A percentile compares a stretch with the other conserved stretches of the same genome.
Conservation (phyloP, 2,329 filamentous ascomycete genomes). For the Plenodomus biglobosus region DNA sequence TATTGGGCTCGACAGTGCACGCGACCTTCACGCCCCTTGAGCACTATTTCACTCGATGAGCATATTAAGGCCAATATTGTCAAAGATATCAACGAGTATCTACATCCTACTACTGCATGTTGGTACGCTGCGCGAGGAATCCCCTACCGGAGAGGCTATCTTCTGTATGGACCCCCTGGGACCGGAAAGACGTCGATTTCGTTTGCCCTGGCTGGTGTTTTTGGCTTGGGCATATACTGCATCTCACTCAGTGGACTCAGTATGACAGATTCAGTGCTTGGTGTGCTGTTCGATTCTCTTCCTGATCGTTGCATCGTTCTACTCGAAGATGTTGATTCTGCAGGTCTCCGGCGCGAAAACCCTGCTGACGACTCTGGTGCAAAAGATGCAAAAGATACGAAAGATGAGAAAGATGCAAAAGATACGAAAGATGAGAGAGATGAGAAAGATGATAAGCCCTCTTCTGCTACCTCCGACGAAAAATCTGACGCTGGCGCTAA, state of each 20-base stretch:
- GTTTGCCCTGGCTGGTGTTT: slow-evolving; percentile 50
- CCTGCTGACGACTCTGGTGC: slow-evolving; percentile 8
- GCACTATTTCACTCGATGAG: slow-evolving; percentile 72
- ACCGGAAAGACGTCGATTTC: slow-evolving; percentile 66
- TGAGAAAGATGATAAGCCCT: no score
- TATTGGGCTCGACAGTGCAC: slow-evolving; percentile 48
- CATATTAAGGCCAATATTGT: slow-evolving; percentile 67
- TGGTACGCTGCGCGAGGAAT: slow-evolving; percentile 87
- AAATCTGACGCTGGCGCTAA: not conserved
- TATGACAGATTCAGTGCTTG: slow-evolving; percentile 67
- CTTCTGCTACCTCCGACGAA: no score
- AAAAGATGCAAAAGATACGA: no score
- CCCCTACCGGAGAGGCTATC: slow-evolving; percentile 80
- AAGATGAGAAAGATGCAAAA: no score
- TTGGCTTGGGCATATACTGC: slow-evolving; percentile 50
- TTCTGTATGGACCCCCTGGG: slow-evolving; percentile 77
- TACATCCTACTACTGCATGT: slow-evolving; percentile 67
- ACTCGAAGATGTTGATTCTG: slow-evolving; percentile 53
- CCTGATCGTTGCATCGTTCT: slow-evolving; percentile 50
- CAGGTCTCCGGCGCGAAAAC: slow-evolving; percentile 46
- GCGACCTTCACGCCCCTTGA: slow-evolving; percentile 70
- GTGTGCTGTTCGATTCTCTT: slow-evolving; percentile 47
- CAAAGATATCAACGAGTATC: slow-evolving; percentile 74
- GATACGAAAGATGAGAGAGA: no score
- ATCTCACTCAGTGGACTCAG: slow-evolving; percentile 64